Conservation (phyloP, 1,284 basidiomycete genomes). For the Ganoderma multipileum region DNA sequence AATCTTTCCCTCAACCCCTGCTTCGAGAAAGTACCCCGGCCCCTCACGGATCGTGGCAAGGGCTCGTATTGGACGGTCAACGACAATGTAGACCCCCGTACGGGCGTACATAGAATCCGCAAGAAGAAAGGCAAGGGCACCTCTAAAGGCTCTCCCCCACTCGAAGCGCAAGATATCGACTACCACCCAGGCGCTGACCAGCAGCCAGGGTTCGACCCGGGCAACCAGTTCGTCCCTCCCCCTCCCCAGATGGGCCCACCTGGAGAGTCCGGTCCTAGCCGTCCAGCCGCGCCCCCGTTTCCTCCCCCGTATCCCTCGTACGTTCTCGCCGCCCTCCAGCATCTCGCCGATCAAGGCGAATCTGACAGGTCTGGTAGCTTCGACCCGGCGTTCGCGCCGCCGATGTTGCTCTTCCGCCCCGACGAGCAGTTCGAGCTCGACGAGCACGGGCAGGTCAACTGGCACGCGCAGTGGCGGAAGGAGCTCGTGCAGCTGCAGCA, state of each 20-base stretch:
- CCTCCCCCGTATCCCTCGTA: slow-evolving; percentile 64
- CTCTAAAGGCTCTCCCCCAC: slow-evolving; percentile 47
- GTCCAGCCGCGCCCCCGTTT: slow-evolving; percentile 51
- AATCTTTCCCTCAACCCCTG: slow-evolving; percentile 94
- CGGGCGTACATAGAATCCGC: slow-evolving; percentile 82
- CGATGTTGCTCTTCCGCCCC: slow-evolving; percentile 63
- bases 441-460: slow-evolving; percentile 79
- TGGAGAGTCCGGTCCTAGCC: slow-evolving; percentile 63
- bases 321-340: slow-evolving; percentile 33
- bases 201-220: slow-evolving; percentile 54
- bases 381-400: slow-evolving; percentile 71
- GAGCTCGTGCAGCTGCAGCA: slow-evolving; percentile 76
- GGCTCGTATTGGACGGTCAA: slow-evolving; percentile 90
- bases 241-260: slow-evolving; percentile 54
- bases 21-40: slow-evolving; percentile 90
- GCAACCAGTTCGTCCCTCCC: slow-evolving; percentile 58
- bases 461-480: slow-evolving; percentile 79
- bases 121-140: slow-evolving; percentile 77
- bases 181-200: slow-evolving; percentile 54
- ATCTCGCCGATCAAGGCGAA: neutral
- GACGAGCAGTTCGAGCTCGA: slow-evolving; percentile 74
- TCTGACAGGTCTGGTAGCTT: slow-evolving; percentile 50
- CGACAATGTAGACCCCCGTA: slow-evolving; percentile 84
- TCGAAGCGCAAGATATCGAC: slow-evolving; percentile 54
- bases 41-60: slow-evolving; percentile 87